A percentile compares a stretch with the other conserved stretches of the same genome.
Evolutionary conservation across 768 basidiomycete species (phyloP).

Genomic region (Phaeotremella fagi): DNA sequence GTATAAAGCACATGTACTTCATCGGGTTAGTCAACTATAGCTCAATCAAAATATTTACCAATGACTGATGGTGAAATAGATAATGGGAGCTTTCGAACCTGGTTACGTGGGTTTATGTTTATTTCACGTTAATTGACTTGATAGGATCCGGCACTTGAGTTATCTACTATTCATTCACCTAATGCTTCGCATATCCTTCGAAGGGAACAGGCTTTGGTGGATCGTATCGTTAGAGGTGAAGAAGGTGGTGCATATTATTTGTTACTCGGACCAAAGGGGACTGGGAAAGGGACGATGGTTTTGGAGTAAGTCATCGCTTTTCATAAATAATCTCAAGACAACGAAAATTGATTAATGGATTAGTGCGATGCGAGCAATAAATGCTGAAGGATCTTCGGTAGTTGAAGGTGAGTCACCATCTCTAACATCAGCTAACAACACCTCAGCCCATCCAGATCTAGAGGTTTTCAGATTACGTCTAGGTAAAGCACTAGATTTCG

Average conservation of each 20-base stretch:
- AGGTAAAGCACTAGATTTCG: conserved; percentile 79
- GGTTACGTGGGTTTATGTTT: conserved; percentile 66
- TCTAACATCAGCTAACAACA: conserved; percentile 50
- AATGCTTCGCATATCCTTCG: conserved; percentile 58
- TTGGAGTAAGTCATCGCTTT: conserved; percentile 53
- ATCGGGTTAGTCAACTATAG: conserved; percentile 57
- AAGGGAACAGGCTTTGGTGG: conserved; percentile 68
- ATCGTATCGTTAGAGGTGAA: conserved; percentile 70
- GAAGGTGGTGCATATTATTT: conserved; percentile 71
- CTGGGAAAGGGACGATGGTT: conserved; percentile 77
- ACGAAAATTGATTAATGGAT: neutral
- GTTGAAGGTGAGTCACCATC: conserved; percentile 20
- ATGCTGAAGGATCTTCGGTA: conserved; percentile 57
- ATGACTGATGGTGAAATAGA: conserved; percentile 51
- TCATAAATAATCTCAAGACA: neutral
- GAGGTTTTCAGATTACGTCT: conserved; percentile 76
- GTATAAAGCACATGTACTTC: conserved; percentile 77
- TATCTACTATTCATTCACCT: conserved; percentile 35
- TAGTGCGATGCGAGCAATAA: conserved; percentile 62
- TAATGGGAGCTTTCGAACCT: conserved; percentile 68
- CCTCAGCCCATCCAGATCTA: conserved; percentile 70
- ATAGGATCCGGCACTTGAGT: conserved; percentile 37
- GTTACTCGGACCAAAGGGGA: conserved; percentile 76
- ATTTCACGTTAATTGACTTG: conserved; percentile 13
- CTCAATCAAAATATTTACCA: conserved; percentile 4